Evolutionary conservation across 2,329 filamentous ascomycete species (phyloP).

Genomic region (Didymella segeticola): DNA sequence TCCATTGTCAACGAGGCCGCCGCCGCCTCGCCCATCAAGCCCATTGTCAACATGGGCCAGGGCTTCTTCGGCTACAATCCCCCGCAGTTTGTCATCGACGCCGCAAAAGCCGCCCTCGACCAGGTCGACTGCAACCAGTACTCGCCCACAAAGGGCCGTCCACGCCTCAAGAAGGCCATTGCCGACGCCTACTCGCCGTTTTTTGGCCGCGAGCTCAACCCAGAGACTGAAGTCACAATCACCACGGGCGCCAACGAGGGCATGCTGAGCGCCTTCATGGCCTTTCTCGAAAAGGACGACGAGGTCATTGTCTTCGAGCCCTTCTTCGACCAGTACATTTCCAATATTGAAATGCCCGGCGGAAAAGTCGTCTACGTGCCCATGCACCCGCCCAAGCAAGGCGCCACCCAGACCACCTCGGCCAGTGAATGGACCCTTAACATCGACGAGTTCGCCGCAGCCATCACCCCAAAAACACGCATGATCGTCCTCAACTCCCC

Average conservation of each 20-base stretch:
- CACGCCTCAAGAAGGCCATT: conserved; percentile 89
- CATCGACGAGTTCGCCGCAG: conserved; percentile 78
- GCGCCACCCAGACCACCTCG: conserved; percentile 78
- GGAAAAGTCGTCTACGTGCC: conserved; percentile 95
- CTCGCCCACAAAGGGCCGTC: conserved; percentile 91
- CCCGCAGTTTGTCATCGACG: conserved; percentile 86
- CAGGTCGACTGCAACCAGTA: conserved; percentile 98
- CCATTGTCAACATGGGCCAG: conserved; percentile 74
- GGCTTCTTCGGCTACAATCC: conserved; percentile 94
- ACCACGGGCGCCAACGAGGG: conserved; percentile 90
- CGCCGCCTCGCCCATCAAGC: conserved; percentile 67
- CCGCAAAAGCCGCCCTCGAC: conserved; percentile 87
- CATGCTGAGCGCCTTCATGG: conserved; percentile 98
- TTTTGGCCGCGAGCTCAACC: conserved; percentile 82
- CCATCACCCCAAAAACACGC: conserved; percentile 85
- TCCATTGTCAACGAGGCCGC: conserved; percentile 73
- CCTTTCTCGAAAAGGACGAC: conserved; percentile 90
- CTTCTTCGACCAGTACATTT: conserved; percentile 99
- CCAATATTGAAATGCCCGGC: conserved; percentile 98
- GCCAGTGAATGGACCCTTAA: conserved; percentile 89
- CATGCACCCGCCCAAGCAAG: conserved; percentile 85
- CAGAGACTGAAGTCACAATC: conserved; percentile 91
- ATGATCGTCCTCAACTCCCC: conserved; percentile 94
- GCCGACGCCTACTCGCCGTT: conserved; percentile 89
- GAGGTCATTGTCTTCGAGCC: conserved; percentile 98